Conservation (phyloP, 2,329 filamentous ascomycete genomes). For the Aspergillus glaucus region DNA sequence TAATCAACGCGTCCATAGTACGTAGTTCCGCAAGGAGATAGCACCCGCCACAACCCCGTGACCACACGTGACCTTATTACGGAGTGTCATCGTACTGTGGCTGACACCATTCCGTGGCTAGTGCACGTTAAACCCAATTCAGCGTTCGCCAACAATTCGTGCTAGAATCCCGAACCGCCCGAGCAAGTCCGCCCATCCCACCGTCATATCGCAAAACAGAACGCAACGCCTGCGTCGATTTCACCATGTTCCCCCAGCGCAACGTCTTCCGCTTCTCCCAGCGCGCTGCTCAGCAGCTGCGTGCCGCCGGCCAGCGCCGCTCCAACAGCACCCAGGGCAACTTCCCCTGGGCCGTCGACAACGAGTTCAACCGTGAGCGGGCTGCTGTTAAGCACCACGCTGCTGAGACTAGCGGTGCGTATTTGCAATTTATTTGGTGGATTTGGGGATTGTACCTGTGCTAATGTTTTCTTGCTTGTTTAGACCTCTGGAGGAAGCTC, state of each 20-base stretch:
- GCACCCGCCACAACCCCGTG: background rate
- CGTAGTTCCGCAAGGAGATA: background rate
- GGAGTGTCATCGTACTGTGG: conserved; percentile 19
- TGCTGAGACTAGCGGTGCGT: conserved; percentile 71
- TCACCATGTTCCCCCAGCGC: conserved; percentile 60
- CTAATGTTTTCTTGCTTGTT: conserved; percentile 19
- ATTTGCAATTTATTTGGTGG: conserved; percentile 5
- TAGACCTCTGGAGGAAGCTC: conserved; percentile 93
- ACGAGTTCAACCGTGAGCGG: conserved; percentile 90
- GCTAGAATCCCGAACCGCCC: conserved; percentile 8
- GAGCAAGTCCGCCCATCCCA: conserved; percentile 18
- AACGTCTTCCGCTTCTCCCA: conserved; percentile 56
- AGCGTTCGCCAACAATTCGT: conserved; percentile 9
- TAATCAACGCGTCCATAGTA: background rate
- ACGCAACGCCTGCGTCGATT: background rate
- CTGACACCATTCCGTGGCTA: conserved; percentile 12
- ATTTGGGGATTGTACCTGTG: background rate
- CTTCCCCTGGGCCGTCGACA: conserved; percentile 64
- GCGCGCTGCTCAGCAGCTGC: conserved; percentile 50
- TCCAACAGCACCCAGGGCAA: conserved; percentile 58
- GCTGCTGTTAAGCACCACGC: conserved; percentile 87
- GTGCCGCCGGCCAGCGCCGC: conserved; percentile 60
- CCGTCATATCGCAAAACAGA: conserved; percentile 6
- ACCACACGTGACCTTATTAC: conserved; percentile 13
- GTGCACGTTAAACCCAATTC: conserved; percentile 18